A percentile compares a stretch with the other conserved stretches of the same genome.
phyloP scores from a whole-genome alignment of 179 eudicot genomes.

The Nepenthes alata region DNA sequence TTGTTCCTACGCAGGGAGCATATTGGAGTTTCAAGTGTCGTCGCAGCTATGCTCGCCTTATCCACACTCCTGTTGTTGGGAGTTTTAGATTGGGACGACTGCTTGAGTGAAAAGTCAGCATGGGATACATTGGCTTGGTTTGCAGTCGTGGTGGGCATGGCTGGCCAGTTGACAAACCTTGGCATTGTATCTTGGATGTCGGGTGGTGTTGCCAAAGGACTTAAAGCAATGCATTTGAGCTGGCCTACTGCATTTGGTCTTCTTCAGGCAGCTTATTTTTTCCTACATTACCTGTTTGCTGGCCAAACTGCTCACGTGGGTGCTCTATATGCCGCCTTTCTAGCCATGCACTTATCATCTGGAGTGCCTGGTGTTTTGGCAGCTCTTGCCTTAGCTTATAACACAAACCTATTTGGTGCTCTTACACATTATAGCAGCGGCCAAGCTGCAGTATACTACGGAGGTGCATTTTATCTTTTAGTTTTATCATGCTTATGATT shows the following conservation, averaged over 20 bases:
- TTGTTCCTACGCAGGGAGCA: constrained; percentile 28
- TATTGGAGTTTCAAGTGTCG: constrained; percentile 65
- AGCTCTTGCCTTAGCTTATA: constrained; percentile 58
- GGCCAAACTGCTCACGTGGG: constrained; percentile 81
- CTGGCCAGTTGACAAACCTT: constrained; percentile 62
- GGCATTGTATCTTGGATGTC: constrained; percentile 73
- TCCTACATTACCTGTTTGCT: constrained; percentile 65
- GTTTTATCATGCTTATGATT: background rate
- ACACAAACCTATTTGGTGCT: constrained; percentile 66
- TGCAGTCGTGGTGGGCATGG: constrained; percentile 73
- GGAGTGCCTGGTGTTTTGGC: constrained; percentile 65
- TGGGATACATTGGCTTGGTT: constrained; percentile 87
- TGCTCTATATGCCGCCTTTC: constrained; percentile 62
- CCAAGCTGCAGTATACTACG: constrained; percentile 71
- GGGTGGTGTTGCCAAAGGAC: constrained; percentile 38
- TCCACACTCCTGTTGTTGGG: constrained; percentile 55
- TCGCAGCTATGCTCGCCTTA: constrained; percentile 71
- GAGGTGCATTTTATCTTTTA: constrained; percentile 28
- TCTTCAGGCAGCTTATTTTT: constrained; percentile 59
- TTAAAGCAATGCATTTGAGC: constrained; percentile 48
- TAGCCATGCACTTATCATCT: constrained; percentile 64
- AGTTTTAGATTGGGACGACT: constrained; percentile 65
- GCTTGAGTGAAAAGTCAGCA: constrained; percentile 64
- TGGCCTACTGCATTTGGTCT: constrained; percentile 64
- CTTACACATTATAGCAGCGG: constrained; percentile 77